phyloP scores from a whole-genome alignment of 2,329 filamentous ascomycete species.

The Ophiostoma australiae region DNA sequence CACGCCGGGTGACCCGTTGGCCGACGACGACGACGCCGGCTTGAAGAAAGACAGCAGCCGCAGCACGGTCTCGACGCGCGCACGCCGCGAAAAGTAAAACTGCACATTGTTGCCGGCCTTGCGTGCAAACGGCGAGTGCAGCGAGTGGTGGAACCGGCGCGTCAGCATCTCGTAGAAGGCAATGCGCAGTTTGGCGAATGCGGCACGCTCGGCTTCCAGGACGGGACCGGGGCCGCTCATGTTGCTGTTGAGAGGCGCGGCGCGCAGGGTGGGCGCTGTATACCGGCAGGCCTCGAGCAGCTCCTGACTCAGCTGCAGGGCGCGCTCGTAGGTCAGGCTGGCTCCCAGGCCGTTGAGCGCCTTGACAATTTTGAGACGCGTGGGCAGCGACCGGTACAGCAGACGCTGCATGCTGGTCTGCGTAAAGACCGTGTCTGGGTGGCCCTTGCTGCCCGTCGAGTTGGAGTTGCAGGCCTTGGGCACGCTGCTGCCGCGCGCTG shows the following conservation, averaged over 20 bases:
- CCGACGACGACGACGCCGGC: background rate
- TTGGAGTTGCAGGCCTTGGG: background rate
- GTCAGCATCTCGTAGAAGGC: conserved; percentile 27
- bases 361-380: conserved; percentile 25
- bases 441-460: background rate
- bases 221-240: background rate
- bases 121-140: conserved; percentile 29
- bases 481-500: background rate
- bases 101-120: conserved; percentile 24
- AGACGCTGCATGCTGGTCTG: conserved; percentile 30
- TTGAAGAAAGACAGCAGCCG: conserved; percentile 23
- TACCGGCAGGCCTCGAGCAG: conserved; percentile 27
- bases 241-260: conserved; percentile 19
- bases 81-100: conserved; percentile 29
- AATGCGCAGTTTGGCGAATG: conserved; percentile 24
- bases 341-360: conserved; percentile 27
- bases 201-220: conserved; percentile 12
- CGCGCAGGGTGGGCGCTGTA: conserved; percentile 15
- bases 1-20: background rate
- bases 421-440: conserved; percentile 24
- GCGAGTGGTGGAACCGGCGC: conserved; percentile 28
- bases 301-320: conserved; percentile 27
- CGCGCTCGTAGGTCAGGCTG: conserved; percentile 27
- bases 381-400: conserved; percentile 27
- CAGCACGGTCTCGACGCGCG: conserved; percentile 27